Percentiles rank a stretch among this genome's conserved stretches.
Conservation (phyloP, 768 basidiomycete species). For the Psilocybe azurescens region DNA sequence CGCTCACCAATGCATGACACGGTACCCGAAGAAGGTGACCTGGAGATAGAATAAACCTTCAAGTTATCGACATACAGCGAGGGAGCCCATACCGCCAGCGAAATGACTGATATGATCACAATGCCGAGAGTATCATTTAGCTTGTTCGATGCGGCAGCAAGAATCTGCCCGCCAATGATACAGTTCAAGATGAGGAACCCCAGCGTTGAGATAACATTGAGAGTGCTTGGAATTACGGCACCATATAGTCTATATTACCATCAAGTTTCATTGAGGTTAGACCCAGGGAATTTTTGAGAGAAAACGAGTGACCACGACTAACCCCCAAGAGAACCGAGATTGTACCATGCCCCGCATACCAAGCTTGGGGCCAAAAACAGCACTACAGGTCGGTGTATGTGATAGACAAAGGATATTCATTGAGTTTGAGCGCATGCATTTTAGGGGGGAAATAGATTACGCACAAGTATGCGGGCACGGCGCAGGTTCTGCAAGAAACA, state of each 20-base stretch:
- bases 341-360: conserved; percentile 85
- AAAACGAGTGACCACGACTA: conserved; percentile 6
- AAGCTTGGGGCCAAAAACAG: conserved; percentile 78
- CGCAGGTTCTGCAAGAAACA: conserved; percentile 35
- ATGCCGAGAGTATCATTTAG: conserved; percentile 45
- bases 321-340: conserved; percentile 46
- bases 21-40: conserved; percentile 70
- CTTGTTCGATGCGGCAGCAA: conserved; percentile 55
- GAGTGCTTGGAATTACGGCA: conserved; percentile 51
- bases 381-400: conserved; percentile 27
- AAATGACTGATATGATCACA: conserved; percentile 43
- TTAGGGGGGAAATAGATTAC: conserved; percentile 23
- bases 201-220: conserved; percentile 65
- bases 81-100: conserved; percentile 35
- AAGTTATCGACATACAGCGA: not conserved
- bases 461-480: conserved; percentile 66
- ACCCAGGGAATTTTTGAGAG: not conserved
- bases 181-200: conserved; percentile 71
- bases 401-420: not conserved
- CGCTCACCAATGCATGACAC: conserved; percentile 61
- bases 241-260: conserved; percentile 55
- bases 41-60: conserved; percentile 15
- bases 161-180: conserved; percentile 72
- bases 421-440: not conserved
- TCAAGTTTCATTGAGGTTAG: not conserved